These are phyloP conservation scores for Penicillium sp. DNA, from an alignment of 2,329 filamentous ascomycete species.

Conservation along the genomic window DNA sequence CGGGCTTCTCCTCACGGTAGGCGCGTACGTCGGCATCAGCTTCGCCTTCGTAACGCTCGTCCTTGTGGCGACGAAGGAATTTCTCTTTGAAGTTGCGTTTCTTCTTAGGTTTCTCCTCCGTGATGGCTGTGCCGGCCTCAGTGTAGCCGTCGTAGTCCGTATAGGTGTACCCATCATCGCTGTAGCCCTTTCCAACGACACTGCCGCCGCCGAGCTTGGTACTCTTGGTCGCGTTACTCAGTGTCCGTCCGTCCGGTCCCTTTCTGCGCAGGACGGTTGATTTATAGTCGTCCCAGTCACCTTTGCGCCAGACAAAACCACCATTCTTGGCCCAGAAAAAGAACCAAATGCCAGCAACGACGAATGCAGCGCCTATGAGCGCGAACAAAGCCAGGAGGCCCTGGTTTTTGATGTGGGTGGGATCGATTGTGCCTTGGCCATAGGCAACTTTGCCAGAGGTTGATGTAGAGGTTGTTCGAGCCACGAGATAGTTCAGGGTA, in stretches of 20 bases:
- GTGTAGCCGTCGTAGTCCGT: constrained; percentile 39
- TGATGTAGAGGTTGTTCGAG: constrained; percentile 26
- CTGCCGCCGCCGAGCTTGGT: constrained; percentile 86
- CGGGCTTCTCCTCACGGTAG: constrained; percentile 83
- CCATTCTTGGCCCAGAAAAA: constrained; percentile 98
- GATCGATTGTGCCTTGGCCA: constrained; percentile 42
- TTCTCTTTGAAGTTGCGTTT: constrained; percentile 42
- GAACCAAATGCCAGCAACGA: constrained; percentile 83
- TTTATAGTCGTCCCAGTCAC: constrained; percentile 99
- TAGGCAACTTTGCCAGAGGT: constrained; percentile 17
- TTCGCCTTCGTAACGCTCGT: constrained; percentile 58
- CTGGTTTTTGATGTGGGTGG: constrained; percentile 47
- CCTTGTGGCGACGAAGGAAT: constrained; percentile 37
- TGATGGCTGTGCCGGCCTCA: constrained; percentile 45
- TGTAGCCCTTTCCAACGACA: constrained; percentile 61
- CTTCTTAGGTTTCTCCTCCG: constrained; percentile 29
- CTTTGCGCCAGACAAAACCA: constrained; percentile 79
- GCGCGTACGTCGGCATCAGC: constrained; percentile 69
- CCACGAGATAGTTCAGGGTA: constrained; percentile 27
- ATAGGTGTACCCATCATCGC: constrained; percentile 60
- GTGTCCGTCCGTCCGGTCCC: constrained; percentile 81
- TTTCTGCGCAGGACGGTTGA: constrained; percentile 84
- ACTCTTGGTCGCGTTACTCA: constrained; percentile 76
- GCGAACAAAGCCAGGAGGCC: constrained; percentile 85
- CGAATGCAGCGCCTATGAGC: constrained; percentile 73